Base-by-base conservation (phyloP, 108 stramenopile genomes). In the Pseudonitzschia multiseries region DNA sequence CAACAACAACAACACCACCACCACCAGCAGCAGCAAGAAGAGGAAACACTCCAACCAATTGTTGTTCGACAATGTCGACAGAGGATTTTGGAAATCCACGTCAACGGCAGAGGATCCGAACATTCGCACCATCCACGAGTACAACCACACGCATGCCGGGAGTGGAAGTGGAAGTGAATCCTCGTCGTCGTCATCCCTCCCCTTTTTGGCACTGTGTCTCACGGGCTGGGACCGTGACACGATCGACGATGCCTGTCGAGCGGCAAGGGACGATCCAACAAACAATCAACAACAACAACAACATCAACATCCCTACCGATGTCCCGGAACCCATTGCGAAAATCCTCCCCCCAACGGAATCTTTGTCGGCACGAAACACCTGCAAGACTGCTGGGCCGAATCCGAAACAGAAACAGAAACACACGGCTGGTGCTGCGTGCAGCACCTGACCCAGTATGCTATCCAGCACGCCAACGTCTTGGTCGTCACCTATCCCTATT, bases 401-500 rank as follows among this genome's bases (percentile, higher is more conserved):
- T 2, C 2, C 54, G 36, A 36, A 36, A 36, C 36, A n/a, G 3
- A 2, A 56, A 22, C 26, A 22, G 54, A 12, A 10, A 56, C 12
- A 10, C 1, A 48, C 4, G 2, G 46, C 13, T 48, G 46, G 46
- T 48, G 46, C 18, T 48, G 46, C 46, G 14, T 26, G 22, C 54
- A 56, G 22, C 54, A 56, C 9, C 24, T 56, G 54, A 56, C 10
- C 13, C 13, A 56, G 26, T 56, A 56, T 65, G 54, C 54, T 8
- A 93, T 97, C 70, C 83, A 89, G 66, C 95, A 94, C 69, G 96
- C 97, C 21, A 93, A 89, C 60, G 81, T 97, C 8, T 60, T 97
- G 17, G 93, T 96, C 8, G 96, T 96, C 81, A 97, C 96, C 69
- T 97, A 97, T 75, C 97, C 96, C 76, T 97, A 96, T 75, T 95